Percentiles rank a stretch among this genome's conserved stretches.
Conservation (phyloP, 2,329 filamentous ascomycete species). For the Venturia aucupariae region DNA sequence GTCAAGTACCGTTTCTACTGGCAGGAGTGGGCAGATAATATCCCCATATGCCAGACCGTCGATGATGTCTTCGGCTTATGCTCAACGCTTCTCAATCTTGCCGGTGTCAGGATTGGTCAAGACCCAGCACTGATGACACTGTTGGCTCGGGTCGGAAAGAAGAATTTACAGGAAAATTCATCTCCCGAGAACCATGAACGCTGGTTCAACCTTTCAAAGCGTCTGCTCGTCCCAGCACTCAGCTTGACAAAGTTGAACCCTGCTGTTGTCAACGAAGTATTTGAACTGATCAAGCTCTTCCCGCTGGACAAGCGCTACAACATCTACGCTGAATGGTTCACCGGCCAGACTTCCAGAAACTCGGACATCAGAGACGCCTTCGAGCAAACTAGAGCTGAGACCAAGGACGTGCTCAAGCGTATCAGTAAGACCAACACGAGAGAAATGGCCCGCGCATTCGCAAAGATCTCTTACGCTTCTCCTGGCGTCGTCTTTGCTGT, state of each 20-base stretch:
- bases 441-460: constrained; percentile 77
- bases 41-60: constrained; percentile 81
- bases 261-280: constrained; percentile 76
- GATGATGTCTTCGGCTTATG: constrained; percentile 88
- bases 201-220: constrained; percentile 78
- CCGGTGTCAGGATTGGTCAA: constrained; percentile 82
- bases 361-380: constrained; percentile 75
- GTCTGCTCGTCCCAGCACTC: constrained; percentile 77
- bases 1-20: constrained; percentile 86
- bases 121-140: constrained; percentile 72
- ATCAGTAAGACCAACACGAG: constrained; percentile 80
- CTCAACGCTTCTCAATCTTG: constrained; percentile 71
- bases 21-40: constrained; percentile 91
- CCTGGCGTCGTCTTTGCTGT: constrained; percentile 87
- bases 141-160: constrained; percentile 72
- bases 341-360: constrained; percentile 63
- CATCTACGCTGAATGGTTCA: constrained; percentile 91
- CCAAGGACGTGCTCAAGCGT: constrained; percentile 77
- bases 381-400: constrained; percentile 65
- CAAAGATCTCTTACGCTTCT: constrained; percentile 85
- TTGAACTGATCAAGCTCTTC: constrained; percentile 70
- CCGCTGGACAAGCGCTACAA: constrained; percentile 69
- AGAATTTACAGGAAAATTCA: constrained; percentile 60
- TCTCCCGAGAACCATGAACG: constrained; percentile 62
- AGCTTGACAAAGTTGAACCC: constrained; percentile 81